Conservation (phyloP, 2,329 filamentous ascomycete species). For the Nemania bipapillata region DNA sequence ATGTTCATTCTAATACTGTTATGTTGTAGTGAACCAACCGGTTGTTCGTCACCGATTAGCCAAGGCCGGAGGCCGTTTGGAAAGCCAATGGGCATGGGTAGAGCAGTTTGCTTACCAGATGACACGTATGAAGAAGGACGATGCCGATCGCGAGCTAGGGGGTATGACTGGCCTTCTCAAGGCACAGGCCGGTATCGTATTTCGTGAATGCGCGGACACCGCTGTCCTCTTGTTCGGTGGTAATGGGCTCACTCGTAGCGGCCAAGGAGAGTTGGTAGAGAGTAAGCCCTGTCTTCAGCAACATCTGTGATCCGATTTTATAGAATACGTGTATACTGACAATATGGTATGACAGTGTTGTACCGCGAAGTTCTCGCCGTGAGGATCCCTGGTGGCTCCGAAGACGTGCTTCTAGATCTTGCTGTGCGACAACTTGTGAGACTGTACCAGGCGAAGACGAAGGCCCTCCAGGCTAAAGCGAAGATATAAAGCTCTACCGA, state of each 20-base stretch:
- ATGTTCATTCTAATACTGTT: background rate
- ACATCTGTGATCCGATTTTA: too few relatives aligned
- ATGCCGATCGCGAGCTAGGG: constrained; percentile 95
- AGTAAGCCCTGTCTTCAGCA: too few relatives aligned
- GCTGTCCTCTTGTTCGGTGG: constrained; percentile 98
- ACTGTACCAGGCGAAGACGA: constrained; percentile 70
- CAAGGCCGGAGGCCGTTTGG: constrained; percentile 74
- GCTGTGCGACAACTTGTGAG: constrained; percentile 76
- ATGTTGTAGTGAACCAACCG: constrained; percentile 72
- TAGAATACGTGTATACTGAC: too few relatives aligned
- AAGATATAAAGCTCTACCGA: constrained; percentile 34
- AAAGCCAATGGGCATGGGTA: constrained; percentile 81
- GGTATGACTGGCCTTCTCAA: constrained; percentile 94
- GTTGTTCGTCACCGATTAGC: constrained; percentile 79
- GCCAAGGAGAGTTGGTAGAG: constrained; percentile 96
- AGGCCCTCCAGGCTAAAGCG: constrained; percentile 53
- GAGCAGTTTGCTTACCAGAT: constrained; percentile 96
- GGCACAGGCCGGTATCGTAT: constrained; percentile 91
- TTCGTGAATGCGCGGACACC: constrained; percentile 97
- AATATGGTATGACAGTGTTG: too few relatives aligned
- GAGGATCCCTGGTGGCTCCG: constrained; percentile 92
- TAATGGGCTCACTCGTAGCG: constrained; percentile 88
- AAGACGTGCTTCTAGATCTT: constrained; percentile 98
- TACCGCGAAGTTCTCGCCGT: constrained; percentile 97
- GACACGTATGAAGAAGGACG: constrained; percentile 89